Evolutionary conservation across 768 basidiomycete species (phyloP), one percentile per base, ranked within the genome.

Genomic region (Psilocybe cyanescens): DNA sequence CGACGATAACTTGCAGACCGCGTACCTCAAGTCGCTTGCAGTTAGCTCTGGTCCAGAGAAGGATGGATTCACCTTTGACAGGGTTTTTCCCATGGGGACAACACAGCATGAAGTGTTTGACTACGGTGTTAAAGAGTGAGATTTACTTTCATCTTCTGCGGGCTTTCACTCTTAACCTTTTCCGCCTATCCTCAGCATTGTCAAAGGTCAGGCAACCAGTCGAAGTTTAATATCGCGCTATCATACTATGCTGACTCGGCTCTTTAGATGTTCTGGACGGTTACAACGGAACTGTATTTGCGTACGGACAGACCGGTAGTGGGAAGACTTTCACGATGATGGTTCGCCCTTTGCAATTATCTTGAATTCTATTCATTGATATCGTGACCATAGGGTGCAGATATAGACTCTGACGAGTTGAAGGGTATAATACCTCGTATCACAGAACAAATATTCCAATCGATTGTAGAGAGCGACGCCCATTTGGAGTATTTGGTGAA

Each of bases 281-380:
- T 28, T 99, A 99, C 80, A 99, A 99, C 69, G 97, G 97, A 53
- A 98, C 95, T 1, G 85, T 95, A 31, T 95, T 97, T 72, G 91
- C 90, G 0, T 93, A 92, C 75, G 91, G 91, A 39, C 89, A 95
- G 77, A 92, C 91, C 17, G 91, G 92, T 64, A 91, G 90, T 72
- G 92, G 92, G 69, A 95, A 94, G 81, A 93, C 91, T 4, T 97
- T 95, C 75, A 96, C 97, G 19, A 99, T 99, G 97, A 99, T 99
- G 97, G 97, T 89, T 65, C 55, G 71, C 60, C 39, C 33, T 60
- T 33, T 31, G 62, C 63, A 41, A 67, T 57, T 47, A 24, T 52
- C 16, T 41, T 57, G 35, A 33, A 28, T 51, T 59, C 35, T 58
- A 52, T 64, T 63, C 44, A 49, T 58, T 64, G 58, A 68, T 30